Percentiles rank a stretch among this genome's conserved stretches.
Conservation (phyloP, 2,329 filamentous ascomycete genomes). For the Aureobasidium subglaciale region DNA sequence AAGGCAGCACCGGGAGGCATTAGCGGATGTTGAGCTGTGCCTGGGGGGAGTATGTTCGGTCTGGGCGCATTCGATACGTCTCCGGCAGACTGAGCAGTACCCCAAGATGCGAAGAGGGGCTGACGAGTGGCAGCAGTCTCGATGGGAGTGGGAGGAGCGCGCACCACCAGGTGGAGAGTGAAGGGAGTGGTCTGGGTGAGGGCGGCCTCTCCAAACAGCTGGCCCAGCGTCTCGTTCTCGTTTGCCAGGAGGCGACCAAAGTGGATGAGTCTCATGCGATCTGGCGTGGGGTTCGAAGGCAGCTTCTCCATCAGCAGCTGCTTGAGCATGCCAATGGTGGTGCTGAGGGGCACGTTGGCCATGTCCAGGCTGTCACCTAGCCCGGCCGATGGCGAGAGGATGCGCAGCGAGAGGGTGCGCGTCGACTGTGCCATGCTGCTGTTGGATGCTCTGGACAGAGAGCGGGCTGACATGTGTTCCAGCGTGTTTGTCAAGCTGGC, state of each 20-base stretch:
- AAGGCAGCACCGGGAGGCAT: conserved; percentile 1
- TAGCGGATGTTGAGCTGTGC: background rate
- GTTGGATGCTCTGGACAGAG: background rate
- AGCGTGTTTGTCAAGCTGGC: background rate
- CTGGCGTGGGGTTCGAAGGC: conserved; percentile 38
- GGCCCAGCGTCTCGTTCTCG: conserved; percentile 41
- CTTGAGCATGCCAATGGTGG: conserved; percentile 48
- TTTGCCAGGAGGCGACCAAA: conserved; percentile 47
- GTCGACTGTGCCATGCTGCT: background rate
- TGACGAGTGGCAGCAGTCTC: background rate
- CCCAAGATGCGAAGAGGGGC: background rate
- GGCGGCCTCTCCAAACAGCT: conserved; percentile 44
- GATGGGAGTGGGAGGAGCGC: background rate
- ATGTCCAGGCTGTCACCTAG: conserved; percentile 13
- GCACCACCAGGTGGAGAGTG: conserved; percentile 28
- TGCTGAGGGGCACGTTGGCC: conserved; percentile 21
- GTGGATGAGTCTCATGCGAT: conserved; percentile 52
- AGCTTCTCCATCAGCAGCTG: conserved; percentile 43
- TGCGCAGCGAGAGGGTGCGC: conserved; percentile 13
- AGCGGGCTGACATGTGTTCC: background rate
- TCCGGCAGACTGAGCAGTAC: background rate
- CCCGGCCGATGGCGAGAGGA: conserved; percentile 16
- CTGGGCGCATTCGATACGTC: background rate
- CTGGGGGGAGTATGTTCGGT: background rate
- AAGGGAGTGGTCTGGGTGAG: conserved; percentile 36